Percentiles rank a stretch among this genome's conserved stretches.
Evolutionary conservation across 768 basidiomycete species (phyloP).

Genomic region (Lactifluus subvellereus): DNA sequence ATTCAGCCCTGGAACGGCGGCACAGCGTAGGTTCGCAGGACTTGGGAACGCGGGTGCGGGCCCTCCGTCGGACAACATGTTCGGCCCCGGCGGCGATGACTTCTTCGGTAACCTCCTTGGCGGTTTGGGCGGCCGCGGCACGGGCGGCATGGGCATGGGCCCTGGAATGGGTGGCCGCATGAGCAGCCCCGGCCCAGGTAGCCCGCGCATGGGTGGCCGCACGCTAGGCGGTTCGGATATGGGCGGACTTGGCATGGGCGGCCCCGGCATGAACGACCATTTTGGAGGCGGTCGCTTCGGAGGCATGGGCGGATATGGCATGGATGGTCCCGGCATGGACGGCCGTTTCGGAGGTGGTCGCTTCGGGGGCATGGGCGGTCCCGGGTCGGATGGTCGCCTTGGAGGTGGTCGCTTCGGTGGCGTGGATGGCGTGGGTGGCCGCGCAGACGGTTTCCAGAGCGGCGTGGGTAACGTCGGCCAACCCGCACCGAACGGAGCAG

Average conservation of each 20-base stretch:
- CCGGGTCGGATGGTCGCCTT: neutral
- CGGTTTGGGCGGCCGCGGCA: neutral
- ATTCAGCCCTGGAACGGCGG: slow-evolving; percentile 6
- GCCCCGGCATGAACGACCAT: neutral
- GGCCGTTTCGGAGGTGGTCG: neutral
- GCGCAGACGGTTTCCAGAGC: neutral
- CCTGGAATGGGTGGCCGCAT: neutral
- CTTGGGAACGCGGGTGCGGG: neutral
- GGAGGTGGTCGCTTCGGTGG: neutral
- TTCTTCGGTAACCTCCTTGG: neutral
- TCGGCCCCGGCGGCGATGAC: slow-evolving; percentile 1
- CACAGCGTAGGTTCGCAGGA: slow-evolving; percentile 1
- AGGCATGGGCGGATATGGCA: neutral
- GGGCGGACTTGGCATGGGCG: neutral
- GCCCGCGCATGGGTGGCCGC: too few species aligned
- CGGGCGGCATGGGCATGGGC: neutral
- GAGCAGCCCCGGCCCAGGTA: too few species aligned
- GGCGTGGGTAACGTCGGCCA: neutral
- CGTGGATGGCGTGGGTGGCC: neutral
- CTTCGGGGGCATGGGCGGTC: neutral
- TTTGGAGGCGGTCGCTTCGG: too few species aligned
- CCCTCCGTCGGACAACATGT: neutral
- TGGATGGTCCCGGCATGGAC: neutral
- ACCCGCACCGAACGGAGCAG: too few species aligned
- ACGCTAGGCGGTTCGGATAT: neutral